Evolutionary conservation across 2,329 filamentous ascomycete genomes (phyloP).

Genomic region (Raffaelea ambrosiae): DNA sequence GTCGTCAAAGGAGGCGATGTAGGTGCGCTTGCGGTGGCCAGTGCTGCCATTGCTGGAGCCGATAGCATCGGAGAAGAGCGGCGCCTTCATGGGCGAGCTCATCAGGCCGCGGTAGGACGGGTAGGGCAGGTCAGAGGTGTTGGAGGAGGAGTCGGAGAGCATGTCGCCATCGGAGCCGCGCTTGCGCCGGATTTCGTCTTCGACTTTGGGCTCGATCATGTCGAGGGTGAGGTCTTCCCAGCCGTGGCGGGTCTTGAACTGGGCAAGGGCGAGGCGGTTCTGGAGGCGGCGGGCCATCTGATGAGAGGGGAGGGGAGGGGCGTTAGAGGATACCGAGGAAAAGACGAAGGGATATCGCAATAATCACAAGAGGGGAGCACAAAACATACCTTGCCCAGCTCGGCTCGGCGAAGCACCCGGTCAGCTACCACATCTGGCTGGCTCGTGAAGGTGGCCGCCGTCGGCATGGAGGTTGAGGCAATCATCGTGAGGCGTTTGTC

Average conservation of each 20-base stretch:
- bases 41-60: conserved; percentile 60
- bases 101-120: conserved; percentile 56
- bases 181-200: conserved; percentile 69
- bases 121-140: conserved; percentile 68
- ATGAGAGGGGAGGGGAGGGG: conserved; percentile 1
- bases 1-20: conserved; percentile 50
- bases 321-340: too few relatives aligned
- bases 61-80: conserved; percentile 78
- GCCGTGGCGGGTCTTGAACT: conserved; percentile 94
- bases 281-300: conserved; percentile 91
- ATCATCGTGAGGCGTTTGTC: conserved; percentile 3
- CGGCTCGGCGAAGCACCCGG: conserved; percentile 62
- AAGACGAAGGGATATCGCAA: not conserved
- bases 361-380: not conserved
- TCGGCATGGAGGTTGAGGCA: conserved; percentile 9
- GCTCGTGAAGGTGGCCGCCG: conserved; percentile 39
- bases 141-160: conserved; percentile 80
- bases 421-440: conserved; percentile 58
- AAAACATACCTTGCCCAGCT: conserved; percentile 62
- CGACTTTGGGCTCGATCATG: conserved; percentile 74
- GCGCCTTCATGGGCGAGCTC: conserved; percentile 76
- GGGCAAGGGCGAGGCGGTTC: conserved; percentile 87
- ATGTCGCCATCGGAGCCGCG: conserved; percentile 63
- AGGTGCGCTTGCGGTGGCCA: conserved; percentile 56
- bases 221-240: conserved; percentile 87